A percentile compares a stretch with the other conserved stretches of the same genome.
Conservation (phyloP, 1,284 basidiomycete species). For the Austroboletus olivaceoglutinosus region DNA sequence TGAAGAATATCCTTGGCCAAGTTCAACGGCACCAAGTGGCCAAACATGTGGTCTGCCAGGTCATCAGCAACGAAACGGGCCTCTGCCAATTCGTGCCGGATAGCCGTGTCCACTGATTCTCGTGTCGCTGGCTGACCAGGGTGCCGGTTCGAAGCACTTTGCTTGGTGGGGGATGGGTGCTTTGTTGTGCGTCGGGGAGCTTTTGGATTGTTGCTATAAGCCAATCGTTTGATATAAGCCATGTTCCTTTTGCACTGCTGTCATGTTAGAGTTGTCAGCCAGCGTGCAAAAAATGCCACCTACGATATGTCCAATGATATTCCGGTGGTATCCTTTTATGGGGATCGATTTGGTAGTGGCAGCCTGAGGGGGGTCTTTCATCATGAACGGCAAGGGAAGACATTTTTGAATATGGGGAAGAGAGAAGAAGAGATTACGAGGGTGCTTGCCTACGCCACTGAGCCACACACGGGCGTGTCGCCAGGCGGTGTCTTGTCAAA, state of each 20-base stretch:
- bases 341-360: too few species aligned
- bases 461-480: too few species aligned
- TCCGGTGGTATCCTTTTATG: too few species aligned
- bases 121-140: slow-evolving; percentile 3
- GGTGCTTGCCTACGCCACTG: too few species aligned
- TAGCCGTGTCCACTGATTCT: neutral
- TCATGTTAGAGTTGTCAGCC: too few species aligned
- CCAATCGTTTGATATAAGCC: neutral
- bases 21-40: slow-evolving; percentile 8
- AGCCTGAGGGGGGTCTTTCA: too few species aligned
- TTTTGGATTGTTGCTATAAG: neutral
- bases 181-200: neutral
- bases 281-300: too few species aligned
- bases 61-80: slow-evolving; percentile 5
- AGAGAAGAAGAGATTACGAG: too few species aligned
- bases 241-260: neutral
- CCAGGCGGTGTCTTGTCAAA: too few species aligned
- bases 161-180: neutral
- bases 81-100: slow-evolving; percentile 8
- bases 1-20: slow-evolving; percentile 6
- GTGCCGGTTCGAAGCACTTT: slow-evolving; percentile 3
- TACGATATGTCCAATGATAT: too few species aligned
- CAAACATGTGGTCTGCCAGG: slow-evolving; percentile 12
- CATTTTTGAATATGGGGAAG: too few species aligned
- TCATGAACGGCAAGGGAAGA: too few species aligned